phyloP scores from a whole-genome alignment of 345 rosid genomes.

The Carallia brachiata region DNA sequence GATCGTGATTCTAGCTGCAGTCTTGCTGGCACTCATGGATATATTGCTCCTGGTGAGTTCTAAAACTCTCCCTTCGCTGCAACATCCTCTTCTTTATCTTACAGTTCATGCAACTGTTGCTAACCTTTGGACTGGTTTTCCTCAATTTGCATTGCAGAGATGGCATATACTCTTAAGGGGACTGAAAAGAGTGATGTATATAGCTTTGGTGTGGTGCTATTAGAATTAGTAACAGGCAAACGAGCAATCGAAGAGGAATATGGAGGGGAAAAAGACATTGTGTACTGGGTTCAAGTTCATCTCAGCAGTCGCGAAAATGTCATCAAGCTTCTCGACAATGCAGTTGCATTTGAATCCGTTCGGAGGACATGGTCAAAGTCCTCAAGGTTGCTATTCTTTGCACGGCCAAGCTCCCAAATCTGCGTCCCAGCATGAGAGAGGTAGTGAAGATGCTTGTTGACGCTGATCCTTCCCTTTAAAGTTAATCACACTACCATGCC shows the following conservation, averaged over 20 bases:
- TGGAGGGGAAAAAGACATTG: conserved; percentile 80
- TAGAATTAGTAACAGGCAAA: conserved; percentile 60
- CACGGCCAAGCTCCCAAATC: conserved; percentile 74
- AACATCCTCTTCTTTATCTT: neutral
- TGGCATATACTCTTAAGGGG: conserved; percentile 67
- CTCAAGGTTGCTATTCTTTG: conserved; percentile 68
- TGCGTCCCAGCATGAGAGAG: conserved; percentile 77
- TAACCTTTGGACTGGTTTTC: neutral
- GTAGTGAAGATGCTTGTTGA: conserved; percentile 75
- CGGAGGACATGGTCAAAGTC: conserved; percentile 64
- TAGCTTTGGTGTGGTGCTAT: conserved; percentile 84
- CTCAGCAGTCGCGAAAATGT: conserved; percentile 48
- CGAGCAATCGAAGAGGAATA: conserved; percentile 63
- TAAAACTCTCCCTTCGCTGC: neutral
- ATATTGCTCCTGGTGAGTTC: conserved; percentile 88
- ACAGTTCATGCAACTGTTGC: neutral
- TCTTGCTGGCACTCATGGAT: conserved; percentile 85
- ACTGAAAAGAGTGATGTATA: conserved; percentile 81
- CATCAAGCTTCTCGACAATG: conserved; percentile 49
- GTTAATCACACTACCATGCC: conserved; percentile 25
- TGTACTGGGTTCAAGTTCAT: conserved; percentile 61
- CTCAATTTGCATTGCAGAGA: conserved; percentile 43
- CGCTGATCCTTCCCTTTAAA: conserved; percentile 48
- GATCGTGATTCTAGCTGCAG: conserved; percentile 50
- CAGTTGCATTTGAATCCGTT: conserved; percentile 34